A percentile compares a stretch with the other conserved stretches of the same genome.
These are phyloP conservation scores for Geosiphon pyriformis DNA, from an alignment of 192 early-diverging fungal genomes.

Conservation along the genomic window DNA sequence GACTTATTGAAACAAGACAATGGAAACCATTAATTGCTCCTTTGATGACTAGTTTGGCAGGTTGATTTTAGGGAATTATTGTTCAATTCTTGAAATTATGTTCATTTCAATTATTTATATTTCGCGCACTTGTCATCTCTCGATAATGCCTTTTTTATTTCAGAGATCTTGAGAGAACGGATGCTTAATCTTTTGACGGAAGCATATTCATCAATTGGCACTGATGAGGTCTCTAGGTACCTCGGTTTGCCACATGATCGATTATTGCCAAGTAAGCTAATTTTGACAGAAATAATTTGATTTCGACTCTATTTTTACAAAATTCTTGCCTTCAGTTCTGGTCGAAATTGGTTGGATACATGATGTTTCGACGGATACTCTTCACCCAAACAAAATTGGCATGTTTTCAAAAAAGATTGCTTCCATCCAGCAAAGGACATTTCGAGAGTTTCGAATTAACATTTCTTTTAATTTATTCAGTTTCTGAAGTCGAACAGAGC, in stretches of 20 bases:
- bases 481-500: neutral
- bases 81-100: neutral
- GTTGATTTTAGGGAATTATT: conserved; percentile 4
- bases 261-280: conserved; percentile 9
- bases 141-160: neutral
- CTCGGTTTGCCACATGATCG: conserved; percentile 14
- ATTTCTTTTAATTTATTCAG: conserved; percentile 1
- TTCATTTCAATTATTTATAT: conserved; percentile 2
- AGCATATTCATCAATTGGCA: conserved; percentile 25
- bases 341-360: conserved; percentile 4
- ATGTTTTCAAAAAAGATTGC: neutral
- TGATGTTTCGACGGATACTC: conserved; percentile 15
- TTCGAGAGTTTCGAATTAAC: neutral
- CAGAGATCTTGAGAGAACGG: conserved; percentile 18
- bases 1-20: conserved; percentile 4
- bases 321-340: neutral
- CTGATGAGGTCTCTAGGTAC: conserved; percentile 10
- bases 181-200: conserved; percentile 20
- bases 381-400: conserved; percentile 24
- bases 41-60: conserved; percentile 16
- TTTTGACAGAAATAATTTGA: neutral
- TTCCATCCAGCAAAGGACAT: neutral
- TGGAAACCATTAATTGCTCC: conserved; percentile 17
- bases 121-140: conserved; percentile 3
- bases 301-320: neutral